Conservation (phyloP, 495 filamentous ascomycete species). For the Sporormia fimetaria region DNA sequence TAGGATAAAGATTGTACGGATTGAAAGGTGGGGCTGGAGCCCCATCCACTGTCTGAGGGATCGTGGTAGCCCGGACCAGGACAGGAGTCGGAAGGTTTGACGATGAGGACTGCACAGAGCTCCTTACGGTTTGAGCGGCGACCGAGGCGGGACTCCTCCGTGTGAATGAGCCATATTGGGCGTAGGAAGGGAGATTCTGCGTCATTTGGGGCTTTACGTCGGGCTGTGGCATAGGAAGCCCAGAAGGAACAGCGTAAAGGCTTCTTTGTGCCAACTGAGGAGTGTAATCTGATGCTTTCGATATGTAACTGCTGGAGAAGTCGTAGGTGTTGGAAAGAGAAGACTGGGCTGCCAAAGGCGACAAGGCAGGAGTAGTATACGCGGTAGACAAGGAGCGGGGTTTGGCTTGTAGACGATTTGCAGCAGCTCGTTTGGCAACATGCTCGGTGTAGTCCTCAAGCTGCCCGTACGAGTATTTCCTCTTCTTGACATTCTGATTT, state of each 20-base stretch:
- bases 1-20: conserved; percentile 69
- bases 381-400: conserved; percentile 30
- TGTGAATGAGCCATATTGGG: conserved; percentile 35
- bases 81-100: conserved; percentile 46
- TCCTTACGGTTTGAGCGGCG: conserved; percentile 29
- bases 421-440: conserved; percentile 38
- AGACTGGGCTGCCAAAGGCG: conserved; percentile 25
- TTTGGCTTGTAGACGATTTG: conserved; percentile 35
- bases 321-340: conserved; percentile 20
- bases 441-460: conserved; percentile 34
- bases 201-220: conserved; percentile 21
- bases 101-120: conserved; percentile 36
- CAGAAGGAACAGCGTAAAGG: conserved; percentile 19
- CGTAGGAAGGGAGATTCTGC: conserved; percentile 16
- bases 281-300: conserved; percentile 15
- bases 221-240: conserved; percentile 12
- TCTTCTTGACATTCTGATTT: conserved; percentile 38
- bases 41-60: conserved; percentile 41
- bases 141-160: conserved; percentile 29
- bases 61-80: conserved; percentile 73
- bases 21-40: conserved; percentile 48
- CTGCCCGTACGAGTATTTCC: conserved; percentile 42
- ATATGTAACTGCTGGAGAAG: conserved; percentile 21
- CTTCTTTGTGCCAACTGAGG: conserved; percentile 13
- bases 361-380: conserved; percentile 26